phyloP scores from a whole-genome alignment of 2,329 filamentous ascomycete genomes.

The Hymenoscyphus salicellus region DNA sequence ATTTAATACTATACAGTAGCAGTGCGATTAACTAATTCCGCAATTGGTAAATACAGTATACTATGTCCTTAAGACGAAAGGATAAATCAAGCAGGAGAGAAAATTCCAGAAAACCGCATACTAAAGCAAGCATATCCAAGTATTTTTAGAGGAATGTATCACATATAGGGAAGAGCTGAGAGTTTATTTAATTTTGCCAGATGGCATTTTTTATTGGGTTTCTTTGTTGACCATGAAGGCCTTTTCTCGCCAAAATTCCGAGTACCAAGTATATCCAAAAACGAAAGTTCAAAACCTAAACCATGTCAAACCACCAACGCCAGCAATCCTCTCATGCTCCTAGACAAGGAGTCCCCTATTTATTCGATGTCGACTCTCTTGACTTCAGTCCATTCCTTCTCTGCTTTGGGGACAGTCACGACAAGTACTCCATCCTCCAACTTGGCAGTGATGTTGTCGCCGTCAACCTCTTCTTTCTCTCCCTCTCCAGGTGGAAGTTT shows the following conservation, averaged over 20 bases:
- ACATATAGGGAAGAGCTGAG: not conserved
- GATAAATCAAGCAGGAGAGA: too few relatives aligned
- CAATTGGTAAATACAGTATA: too few relatives aligned
- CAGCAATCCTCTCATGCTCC: not conserved
- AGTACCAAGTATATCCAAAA: not conserved
- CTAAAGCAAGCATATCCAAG: too few relatives aligned
- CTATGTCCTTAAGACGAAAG: too few relatives aligned
- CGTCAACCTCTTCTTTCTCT: slow-evolving; percentile 62
- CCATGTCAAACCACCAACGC: not conserved
- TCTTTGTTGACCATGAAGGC: not conserved
- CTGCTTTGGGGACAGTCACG: slow-evolving; percentile 72
- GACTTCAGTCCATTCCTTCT: slow-evolving; percentile 63
- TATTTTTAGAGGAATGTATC: too few relatives aligned
- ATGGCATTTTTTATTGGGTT: slow-evolving; percentile 14
- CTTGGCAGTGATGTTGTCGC: slow-evolving; percentile 66
- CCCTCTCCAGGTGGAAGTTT: slow-evolving; percentile 53
- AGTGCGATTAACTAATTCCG: too few relatives aligned
- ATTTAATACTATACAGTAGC: too few relatives aligned
- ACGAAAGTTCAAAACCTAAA: not conserved
- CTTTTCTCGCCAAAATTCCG: slow-evolving; percentile 5
- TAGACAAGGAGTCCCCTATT: slow-evolving; percentile 28
- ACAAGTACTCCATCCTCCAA: slow-evolving; percentile 75
- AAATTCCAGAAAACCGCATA: too few relatives aligned
- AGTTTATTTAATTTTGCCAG: slow-evolving; percentile 9
- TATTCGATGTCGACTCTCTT: slow-evolving; percentile 56